These are phyloP conservation scores for Novymonas esmeraldas DNA, from an alignment of 208 protist genomes.

Conservation along the genomic window DNA sequence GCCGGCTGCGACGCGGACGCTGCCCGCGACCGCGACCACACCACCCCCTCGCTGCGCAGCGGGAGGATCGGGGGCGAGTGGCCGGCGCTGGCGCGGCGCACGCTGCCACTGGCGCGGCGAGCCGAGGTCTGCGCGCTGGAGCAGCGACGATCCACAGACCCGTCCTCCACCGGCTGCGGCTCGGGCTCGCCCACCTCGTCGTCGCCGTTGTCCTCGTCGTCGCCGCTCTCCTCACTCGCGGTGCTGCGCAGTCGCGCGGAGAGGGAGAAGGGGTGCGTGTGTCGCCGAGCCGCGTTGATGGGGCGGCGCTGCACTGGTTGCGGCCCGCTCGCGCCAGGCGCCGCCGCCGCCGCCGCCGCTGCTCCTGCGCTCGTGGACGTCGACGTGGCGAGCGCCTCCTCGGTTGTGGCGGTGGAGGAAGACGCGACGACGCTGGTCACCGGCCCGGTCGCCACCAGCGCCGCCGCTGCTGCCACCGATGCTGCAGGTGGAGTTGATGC, in stretches of 20 bases:
- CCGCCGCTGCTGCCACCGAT: too few species aligned
- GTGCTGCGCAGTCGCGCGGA: conserved; percentile 1
- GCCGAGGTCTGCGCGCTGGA: background rate
- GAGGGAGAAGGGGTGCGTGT: conserved; percentile 17
- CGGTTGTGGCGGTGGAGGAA: too few species aligned
- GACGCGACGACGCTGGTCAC: too few species aligned
- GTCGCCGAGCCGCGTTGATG: background rate
- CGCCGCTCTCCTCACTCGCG: background rate
- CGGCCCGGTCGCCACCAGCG: too few species aligned
- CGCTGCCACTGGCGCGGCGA: conserved; percentile 6
- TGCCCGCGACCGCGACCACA: background rate
- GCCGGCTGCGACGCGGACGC: conserved; percentile 1
- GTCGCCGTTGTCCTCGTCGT: background rate
- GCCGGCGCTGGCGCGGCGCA: conserved; percentile 10
- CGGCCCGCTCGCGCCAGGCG: background rate
- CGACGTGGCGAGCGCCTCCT: too few species aligned
- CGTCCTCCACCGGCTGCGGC: background rate
- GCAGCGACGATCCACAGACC: background rate
- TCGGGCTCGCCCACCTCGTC: background rate
- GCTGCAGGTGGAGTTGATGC: too few species aligned
- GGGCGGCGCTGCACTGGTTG: background rate
- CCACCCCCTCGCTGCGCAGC: conserved; percentile 22
- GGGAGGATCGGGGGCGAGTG: background rate
- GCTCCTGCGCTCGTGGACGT: too few species aligned
- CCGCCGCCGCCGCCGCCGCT: background rate